Conservation (phyloP, 768 basidiomycete genomes). For the Amylocystis lapponica region DNA sequence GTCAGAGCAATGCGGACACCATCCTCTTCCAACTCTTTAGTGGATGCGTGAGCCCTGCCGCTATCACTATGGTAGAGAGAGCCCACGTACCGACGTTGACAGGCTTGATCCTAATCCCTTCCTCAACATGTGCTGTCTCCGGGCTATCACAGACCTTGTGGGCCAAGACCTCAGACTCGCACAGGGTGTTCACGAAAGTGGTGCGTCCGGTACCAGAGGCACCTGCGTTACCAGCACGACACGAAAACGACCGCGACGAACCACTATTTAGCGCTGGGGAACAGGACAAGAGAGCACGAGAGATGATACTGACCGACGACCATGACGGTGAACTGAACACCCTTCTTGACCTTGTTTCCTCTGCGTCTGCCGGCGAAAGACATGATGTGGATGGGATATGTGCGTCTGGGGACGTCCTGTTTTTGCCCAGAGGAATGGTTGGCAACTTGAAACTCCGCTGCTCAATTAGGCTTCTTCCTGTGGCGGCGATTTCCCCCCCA, state of each 20-base stretch:
- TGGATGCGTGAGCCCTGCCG: not conserved
- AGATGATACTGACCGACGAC: constrained; percentile 76
- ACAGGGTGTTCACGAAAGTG: constrained; percentile 98
- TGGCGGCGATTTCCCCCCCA: not conserved
- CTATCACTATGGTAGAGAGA: not conserved
- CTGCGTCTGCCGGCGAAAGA: constrained; percentile 83
- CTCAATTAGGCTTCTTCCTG: not conserved
- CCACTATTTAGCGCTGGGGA: constrained; percentile 17
- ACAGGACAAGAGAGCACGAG: constrained; percentile 2
- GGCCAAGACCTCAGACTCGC: constrained; percentile 86
- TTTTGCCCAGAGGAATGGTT: constrained; percentile 13
- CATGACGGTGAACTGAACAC: constrained; percentile 96
- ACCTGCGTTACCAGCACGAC: constrained; percentile 43
- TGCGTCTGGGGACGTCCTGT: constrained; percentile 15
- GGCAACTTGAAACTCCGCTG: constrained; percentile 24
- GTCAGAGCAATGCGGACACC: constrained; percentile 97
- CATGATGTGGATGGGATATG: constrained; percentile 36
- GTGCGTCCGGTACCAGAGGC: constrained; percentile 96
- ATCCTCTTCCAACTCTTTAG: constrained; percentile 92
- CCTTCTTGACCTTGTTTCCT: constrained; percentile 97
- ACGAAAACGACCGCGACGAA: constrained; percentile 5
- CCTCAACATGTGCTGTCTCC: constrained; percentile 88
- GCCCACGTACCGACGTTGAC: constrained; percentile 76
- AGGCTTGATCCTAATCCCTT: constrained; percentile 92
- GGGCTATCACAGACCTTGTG: constrained; percentile 87